Percentiles rank a stretch among this genome's conserved stretches.
These are phyloP conservation scores for Cochlearia excelsa DNA, from an alignment of 345 rosid species.

Conservation along the genomic window DNA sequence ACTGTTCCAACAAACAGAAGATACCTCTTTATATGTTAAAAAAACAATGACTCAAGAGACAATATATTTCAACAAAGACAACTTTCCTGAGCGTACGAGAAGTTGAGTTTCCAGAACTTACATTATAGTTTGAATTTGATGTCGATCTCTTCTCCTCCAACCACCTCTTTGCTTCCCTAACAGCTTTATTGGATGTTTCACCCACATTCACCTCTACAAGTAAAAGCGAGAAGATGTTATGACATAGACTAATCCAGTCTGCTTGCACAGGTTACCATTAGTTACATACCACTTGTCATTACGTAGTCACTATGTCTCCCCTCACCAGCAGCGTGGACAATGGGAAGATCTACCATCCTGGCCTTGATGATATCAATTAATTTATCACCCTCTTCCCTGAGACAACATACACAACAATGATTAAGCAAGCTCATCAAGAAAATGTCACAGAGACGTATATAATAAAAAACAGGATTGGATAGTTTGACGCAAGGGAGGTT, in stretches of 20 bases:
- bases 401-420: conserved; percentile 32
- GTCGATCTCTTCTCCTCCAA: conserved; percentile 68
- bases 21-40: not conserved
- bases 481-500: conserved; percentile 7
- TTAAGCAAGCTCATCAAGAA: conserved; percentile 3
- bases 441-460: no score
- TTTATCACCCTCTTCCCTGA: conserved; percentile 83
- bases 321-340: conserved; percentile 29
- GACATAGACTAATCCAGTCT: conserved; percentile 5
- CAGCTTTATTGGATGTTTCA: conserved; percentile 49
- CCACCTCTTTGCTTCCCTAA: conserved; percentile 80
- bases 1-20: not conserved
- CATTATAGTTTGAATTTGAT: conserved; percentile 51
- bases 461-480: no score
- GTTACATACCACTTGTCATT: conserved; percentile 41
- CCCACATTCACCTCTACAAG: conserved; percentile 48
- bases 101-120: conserved; percentile 40
- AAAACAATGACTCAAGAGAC: conserved; percentile 4
- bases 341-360: conserved; percentile 52
- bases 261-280: conserved; percentile 30
- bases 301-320: conserved; percentile 29
- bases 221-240: conserved; percentile 26
- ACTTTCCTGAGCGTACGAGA: conserved; percentile 38
- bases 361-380: conserved; percentile 64
- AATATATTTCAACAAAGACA: conserved; percentile 30